Conservation (phyloP, 176 grass and related monocot genomes). For the Lolium perenne region DNA sequence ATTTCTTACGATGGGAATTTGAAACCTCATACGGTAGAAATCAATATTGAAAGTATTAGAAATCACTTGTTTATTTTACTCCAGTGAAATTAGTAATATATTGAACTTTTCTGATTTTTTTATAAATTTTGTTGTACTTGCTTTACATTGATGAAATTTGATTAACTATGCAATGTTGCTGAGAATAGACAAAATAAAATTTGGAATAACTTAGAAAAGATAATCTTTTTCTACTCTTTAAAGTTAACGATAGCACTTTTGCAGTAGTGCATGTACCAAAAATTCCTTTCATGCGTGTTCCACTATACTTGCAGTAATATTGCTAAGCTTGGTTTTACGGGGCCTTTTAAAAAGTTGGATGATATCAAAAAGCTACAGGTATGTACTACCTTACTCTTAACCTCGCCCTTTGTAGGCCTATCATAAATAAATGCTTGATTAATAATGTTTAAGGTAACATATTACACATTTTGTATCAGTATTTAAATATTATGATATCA, state of each 20-base stretch:
- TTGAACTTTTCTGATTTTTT: neutral
- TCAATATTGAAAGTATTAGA: too few relatives aligned
- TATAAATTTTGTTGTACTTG: neutral
- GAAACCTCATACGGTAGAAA: too few relatives aligned
- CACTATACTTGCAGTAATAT: neutral
- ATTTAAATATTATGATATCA: neutral
- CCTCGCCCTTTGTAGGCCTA: neutral
- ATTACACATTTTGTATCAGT: neutral
- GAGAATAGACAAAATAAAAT: neutral
- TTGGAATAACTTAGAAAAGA: neutral
- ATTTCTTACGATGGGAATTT: neutral
- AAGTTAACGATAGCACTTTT: neutral
- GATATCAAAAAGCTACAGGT: conserved; percentile 11
- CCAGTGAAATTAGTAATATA: neutral
- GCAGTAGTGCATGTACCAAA: neutral
- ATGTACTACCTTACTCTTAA: neutral
- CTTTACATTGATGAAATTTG: neutral
- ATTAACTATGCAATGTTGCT: neutral
- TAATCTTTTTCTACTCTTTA: neutral
- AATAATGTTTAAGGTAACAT: neutral
- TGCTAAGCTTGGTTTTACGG: conserved; percentile 4
- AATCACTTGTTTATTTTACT: neutral
- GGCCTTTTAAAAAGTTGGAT: conserved; percentile 7
- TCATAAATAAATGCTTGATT: conserved; percentile 10
- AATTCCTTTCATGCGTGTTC: neutral